A percentile compares a stretch with the other conserved stretches of the same genome.
These are phyloP conservation scores for Trichothecium sympodiale DNA, from an alignment of 2,329 filamentous ascomycete genomes.

Conservation along the genomic window DNA sequence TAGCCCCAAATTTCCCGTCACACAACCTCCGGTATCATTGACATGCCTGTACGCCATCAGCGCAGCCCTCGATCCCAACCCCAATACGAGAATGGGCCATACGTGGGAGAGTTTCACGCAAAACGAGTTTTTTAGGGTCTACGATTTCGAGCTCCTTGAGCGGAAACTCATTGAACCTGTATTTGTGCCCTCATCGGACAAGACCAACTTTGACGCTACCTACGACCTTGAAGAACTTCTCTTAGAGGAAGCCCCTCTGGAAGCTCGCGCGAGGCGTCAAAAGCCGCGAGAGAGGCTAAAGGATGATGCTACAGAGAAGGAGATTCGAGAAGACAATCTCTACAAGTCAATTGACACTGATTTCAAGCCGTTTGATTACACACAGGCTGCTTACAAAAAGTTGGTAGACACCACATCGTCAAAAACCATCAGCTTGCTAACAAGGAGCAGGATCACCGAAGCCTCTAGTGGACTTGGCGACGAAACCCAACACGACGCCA, in stretches of 20 bases:
- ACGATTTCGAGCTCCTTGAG: slow-evolving; percentile 79
- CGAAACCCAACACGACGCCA: slow-evolving; percentile 5
- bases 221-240: slow-evolving; percentile 93
- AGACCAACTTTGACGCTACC: slow-evolving; percentile 98
- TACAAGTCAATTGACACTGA: slow-evolving; percentile 90
- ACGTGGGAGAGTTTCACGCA: slow-evolving; percentile 77
- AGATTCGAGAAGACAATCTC: slow-evolving; percentile 88
- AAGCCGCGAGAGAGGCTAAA: slow-evolving; percentile 87
- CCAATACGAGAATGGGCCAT: slow-evolving; percentile 70
- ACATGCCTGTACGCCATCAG: slow-evolving; percentile 83
- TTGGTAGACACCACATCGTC: slow-evolving; percentile 26
- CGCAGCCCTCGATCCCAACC: slow-evolving; percentile 70
- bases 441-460: slow-evolving; percentile 25
- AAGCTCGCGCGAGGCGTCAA: slow-evolving; percentile 83
- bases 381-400: slow-evolving; percentile 65
- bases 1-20: slow-evolving; percentile 81
- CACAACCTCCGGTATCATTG: slow-evolving; percentile 79
- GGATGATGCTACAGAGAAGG: slow-evolving; percentile 88
- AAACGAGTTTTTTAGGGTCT: slow-evolving; percentile 77
- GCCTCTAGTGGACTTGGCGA: slow-evolving; percentile 9
- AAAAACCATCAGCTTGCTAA: slow-evolving; percentile 9
- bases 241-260: slow-evolving; percentile 86
- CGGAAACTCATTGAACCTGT: slow-evolving; percentile 82
- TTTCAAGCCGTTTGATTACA: slow-evolving; percentile 95
- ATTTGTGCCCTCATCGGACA: slow-evolving; percentile 88